Evolutionary conservation across 352 stramenopile genomes (phyloP), one percentile per base, ranked within the genome.

Genomic region (Globisporangium carolinianum): DNA sequence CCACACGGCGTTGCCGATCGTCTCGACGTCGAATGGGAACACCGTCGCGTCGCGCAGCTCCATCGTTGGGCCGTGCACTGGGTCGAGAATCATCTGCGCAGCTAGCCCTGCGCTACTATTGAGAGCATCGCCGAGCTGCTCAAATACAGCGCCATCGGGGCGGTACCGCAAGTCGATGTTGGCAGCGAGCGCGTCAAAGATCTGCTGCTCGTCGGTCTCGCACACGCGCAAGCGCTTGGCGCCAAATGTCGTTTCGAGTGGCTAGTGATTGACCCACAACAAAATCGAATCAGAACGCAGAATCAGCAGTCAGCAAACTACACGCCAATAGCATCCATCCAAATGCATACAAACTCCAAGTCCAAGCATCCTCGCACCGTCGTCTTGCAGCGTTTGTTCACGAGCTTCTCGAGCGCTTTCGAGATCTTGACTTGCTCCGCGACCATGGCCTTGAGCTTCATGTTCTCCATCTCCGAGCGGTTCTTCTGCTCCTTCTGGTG

Each of bases 391-490:
- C 73, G 53, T 48, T 80, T 83, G 53, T 72, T 71, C 24, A 85
- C 57, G 1, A 85, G 64, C 42, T 85, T 85, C 58, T 82, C 72
- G 7, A 85, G 68, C 5, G 72, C 69, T 48, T 79, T 79, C 12
- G 75, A 82, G 38, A 82, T 76, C 63, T 82, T 82, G 10, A 82
- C 48, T 53, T 85, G 75, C 15, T 79, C 72, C 53, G 82, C 66
- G 24, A 85, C 71, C 10, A 82, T 66, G 14, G 67, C 65, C 49
- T 82, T 85, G 35, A 85, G 70, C 2, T 72, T 72, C 39, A 80
- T 63, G 51, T 89, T 89, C 58, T 89, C 75, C 73, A 85, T 84
- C 70, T 87, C 75, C 0, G 76, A 76, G 51, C 81, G 79, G 53
- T 72, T 80, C 60, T 83, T 83, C 56, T 84, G 75, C 49, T 86